Base-by-base conservation (phyloP, 768 basidiomycete genomes). In the Rubroboletus pulcherrimus region DNA sequence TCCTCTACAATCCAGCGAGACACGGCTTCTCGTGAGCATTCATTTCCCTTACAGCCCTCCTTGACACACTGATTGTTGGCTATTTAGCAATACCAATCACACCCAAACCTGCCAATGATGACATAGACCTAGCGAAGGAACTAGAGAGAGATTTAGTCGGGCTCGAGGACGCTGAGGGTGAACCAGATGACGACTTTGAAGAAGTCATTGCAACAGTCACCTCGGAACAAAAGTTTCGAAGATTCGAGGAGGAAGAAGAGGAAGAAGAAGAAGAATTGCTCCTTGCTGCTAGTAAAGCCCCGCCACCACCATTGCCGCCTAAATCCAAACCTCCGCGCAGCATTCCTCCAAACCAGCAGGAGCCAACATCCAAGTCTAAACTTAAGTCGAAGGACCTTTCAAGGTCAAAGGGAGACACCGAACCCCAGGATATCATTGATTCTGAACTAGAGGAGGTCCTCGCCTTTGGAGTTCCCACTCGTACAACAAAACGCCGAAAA, bases 391-490 rank as follows among this genome's bases (percentile, higher is more conserved):
- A 63, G 38, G 67, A 70, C 11, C 8, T 49, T 5, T 37, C 59
- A 0, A 71, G 55, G 56, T 37, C 40, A 30, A 74, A 70, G 38
- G 57, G 3, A 24, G 73, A 72, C 43, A 9, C 48, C 4, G 57
- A 54, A 19, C 4, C 55, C 5, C 44, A 41, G 14, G 57, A 60
- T 17, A 51, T 64, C 29, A 14, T 66, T 5, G 73, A 73, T 49
- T 70, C 66, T 12, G 71, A 70, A 29, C 43, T 73, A 14, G 82
- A 75, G 57, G 80, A 82, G 52, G 74, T 74, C 30, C 73, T 83
- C 7, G 73, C 74, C 54, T 78, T 85, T 56, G 81, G 80, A 7
- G 68, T 72, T 56, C 78, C 80, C 19, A 73, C 78, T 45, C 72
- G 68, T 31, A 65, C 64, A 48, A 43, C 70, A 6, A 79, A 79